A percentile compares a stretch with the other conserved stretches of the same genome.
Conservation (phyloP, 2,329 filamentous ascomycete genomes). For the Diatrype stigma region DNA sequence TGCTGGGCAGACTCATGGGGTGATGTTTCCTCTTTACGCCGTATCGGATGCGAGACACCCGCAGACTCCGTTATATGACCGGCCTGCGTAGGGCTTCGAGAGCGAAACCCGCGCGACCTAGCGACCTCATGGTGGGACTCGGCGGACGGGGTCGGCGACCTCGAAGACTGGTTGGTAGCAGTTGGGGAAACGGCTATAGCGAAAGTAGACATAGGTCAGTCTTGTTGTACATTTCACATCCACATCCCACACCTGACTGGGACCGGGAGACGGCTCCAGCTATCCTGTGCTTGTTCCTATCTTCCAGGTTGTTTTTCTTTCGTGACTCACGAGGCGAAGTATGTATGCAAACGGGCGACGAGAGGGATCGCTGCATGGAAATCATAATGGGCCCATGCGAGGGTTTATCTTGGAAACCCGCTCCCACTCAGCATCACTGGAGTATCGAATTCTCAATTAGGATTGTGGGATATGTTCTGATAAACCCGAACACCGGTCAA, state of each 20-base stretch:
- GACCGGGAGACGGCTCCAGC: slow-evolving; percentile 10
- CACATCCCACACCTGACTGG: too few species aligned
- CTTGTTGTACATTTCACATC: slow-evolving; percentile 6
- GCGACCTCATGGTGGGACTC: slow-evolving; percentile 47
- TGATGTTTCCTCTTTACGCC: slow-evolving; percentile 38
- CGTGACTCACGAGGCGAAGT: slow-evolving; percentile 56
- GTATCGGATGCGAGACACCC: slow-evolving; percentile 35
- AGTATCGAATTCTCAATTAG: slow-evolving; percentile 6
- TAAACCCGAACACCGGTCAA: too few species aligned
- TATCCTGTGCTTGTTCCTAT: slow-evolving; percentile 3
- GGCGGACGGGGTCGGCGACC: slow-evolving; percentile 52
- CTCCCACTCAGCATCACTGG: slow-evolving; percentile 33
- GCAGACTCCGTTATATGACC: slow-evolving; percentile 42
- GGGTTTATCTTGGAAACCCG: slow-evolving; percentile 18
- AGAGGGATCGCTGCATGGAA: slow-evolving; percentile 59
- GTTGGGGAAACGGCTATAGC: slow-evolving; percentile 47
- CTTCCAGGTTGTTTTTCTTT: slow-evolving; percentile 4
- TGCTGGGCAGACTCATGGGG: slow-evolving; percentile 28
- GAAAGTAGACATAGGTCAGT: slow-evolving; percentile 17
- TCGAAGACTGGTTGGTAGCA: slow-evolving; percentile 45
- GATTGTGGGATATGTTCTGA: too few species aligned
- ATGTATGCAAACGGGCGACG: slow-evolving; percentile 57
- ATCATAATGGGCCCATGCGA: slow-evolving; percentile 52
- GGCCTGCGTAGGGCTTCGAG: slow-evolving; percentile 44
- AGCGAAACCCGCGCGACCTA: slow-evolving; percentile 46